phyloP scores from a whole-genome alignment of 352 stramenopile species.

The Aphanomyces invadans region DNA sequence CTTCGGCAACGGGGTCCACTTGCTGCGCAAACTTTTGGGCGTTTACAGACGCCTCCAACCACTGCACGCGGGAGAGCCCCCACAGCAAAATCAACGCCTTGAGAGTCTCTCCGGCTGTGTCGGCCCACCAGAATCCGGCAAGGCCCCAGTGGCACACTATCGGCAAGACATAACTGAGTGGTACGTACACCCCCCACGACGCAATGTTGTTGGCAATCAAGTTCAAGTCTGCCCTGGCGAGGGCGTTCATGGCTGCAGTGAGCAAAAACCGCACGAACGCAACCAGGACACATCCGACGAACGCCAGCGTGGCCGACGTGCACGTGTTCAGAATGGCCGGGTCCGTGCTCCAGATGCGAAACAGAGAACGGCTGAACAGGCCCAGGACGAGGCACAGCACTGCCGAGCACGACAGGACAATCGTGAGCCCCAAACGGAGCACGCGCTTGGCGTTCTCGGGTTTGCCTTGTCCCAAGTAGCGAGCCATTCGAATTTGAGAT shows the following conservation, averaged over 20 bases:
- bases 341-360: conserved; percentile 41
- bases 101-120: conserved; percentile 41
- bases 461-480: conserved; percentile 39
- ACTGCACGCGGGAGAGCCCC: conserved; percentile 42
- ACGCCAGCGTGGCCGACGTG: conserved; percentile 34
- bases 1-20: conserved; percentile 26
- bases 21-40: conserved; percentile 35
- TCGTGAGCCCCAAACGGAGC: conserved; percentile 33
- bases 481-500: conserved; percentile 50
- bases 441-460: conserved; percentile 39
- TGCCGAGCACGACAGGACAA: conserved; percentile 33
- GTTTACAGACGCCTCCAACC: conserved; percentile 31
- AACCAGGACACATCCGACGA: conserved; percentile 47
- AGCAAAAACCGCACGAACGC: conserved; percentile 42
- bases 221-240: conserved; percentile 42
- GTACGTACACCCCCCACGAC: conserved; percentile 41
- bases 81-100: conserved; percentile 42
- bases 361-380: conserved; percentile 36
- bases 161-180: conserved; percentile 40
- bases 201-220: conserved; percentile 46
- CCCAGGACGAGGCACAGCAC: conserved; percentile 34
- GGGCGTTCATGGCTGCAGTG: conserved; percentile 39
- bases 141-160: conserved; percentile 40
- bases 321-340: conserved; percentile 40
- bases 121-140: conserved; percentile 45